Evolutionary conservation across 192 early-diverging fungal genomes (phyloP).

Genomic region (Backusella morwellensis): DNA sequence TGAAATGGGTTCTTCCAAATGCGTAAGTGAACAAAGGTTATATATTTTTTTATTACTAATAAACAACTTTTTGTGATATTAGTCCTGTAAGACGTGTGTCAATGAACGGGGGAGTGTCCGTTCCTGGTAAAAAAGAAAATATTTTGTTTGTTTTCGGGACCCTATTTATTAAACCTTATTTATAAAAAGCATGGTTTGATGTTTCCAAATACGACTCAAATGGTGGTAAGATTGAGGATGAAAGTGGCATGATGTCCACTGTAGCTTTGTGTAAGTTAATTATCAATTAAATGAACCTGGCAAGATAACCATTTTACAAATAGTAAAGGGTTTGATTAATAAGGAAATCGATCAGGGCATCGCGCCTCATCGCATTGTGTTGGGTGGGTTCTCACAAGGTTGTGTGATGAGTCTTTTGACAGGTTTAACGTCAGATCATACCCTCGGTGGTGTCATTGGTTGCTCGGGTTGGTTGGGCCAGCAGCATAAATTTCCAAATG

Average conservation of each 20-base stretch:
- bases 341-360: slow-evolving; percentile 80
- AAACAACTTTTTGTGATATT: not conserved
- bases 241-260: slow-evolving; percentile 64
- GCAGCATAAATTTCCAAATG: slow-evolving; percentile 42
- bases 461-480: slow-evolving; percentile 83
- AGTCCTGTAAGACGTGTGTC: slow-evolving; percentile 61
- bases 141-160: not conserved
- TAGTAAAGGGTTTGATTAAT: slow-evolving; percentile 57
- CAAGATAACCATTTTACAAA: not conserved
- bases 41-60: not conserved
- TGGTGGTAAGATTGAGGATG: slow-evolving; percentile 59
- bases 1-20: slow-evolving; percentile 91
- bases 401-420: slow-evolving; percentile 71
- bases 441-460: slow-evolving; percentile 66
- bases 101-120: slow-evolving; percentile 76
- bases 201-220: slow-evolving; percentile 53
- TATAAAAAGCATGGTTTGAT: slow-evolving; percentile 74
- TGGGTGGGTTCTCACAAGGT: slow-evolving; percentile 95
- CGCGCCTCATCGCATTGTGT: slow-evolving; percentile 76
- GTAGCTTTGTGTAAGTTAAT: slow-evolving; percentile 39
- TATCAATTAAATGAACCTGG: not conserved
- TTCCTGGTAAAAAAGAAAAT: slow-evolving; percentile 57
- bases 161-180: not conserved
- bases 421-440: slow-evolving; percentile 65
- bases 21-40: slow-evolving; percentile 44